Percentiles rank a stretch among this genome's conserved stretches.
These are phyloP conservation scores for Suillus subaureus DNA, from an alignment of 768 basidiomycete species.

Conservation along the genomic window DNA sequence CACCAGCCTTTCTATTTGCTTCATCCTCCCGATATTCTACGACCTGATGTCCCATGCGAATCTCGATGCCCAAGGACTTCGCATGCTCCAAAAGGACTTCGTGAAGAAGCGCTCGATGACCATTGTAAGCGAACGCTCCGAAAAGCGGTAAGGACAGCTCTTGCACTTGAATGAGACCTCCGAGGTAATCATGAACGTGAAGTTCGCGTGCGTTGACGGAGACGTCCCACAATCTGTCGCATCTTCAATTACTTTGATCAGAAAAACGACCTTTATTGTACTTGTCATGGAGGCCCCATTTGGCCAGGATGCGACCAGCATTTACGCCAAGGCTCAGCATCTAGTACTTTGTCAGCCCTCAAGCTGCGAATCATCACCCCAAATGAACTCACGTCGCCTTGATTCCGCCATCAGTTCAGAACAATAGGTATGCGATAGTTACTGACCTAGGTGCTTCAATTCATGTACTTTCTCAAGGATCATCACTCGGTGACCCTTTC, in stretches of 20 bases:
- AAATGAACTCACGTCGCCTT: conserved; percentile 18
- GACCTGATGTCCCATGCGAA: conserved; percentile 21
- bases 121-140: conserved; percentile 27
- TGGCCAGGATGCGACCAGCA: conserved; percentile 25
- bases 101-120: conserved; percentile 31
- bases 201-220: conserved; percentile 18
- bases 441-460: conserved; percentile 19
- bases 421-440: neutral
- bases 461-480: conserved; percentile 24
- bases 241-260: conserved; percentile 14
- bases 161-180: conserved; percentile 23
- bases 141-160: conserved; percentile 15
- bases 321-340: conserved; percentile 22
- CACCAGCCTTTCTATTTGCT: conserved; percentile 14
- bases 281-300: conserved; percentile 25
- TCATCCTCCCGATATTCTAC: conserved; percentile 22
- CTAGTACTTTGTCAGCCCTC: conserved; percentile 12
- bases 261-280: conserved; percentile 15
- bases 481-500: conserved; percentile 24
- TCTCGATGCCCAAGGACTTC: conserved; percentile 20
- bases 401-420: conserved; percentile 12
- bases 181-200: conserved; percentile 22
- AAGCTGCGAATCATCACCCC: neutral
- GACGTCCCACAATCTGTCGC: conserved; percentile 23
- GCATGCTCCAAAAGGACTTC: conserved; percentile 23